Evolutionary conservation across 2,329 filamentous ascomycete genomes (phyloP).

Genomic region (Botrytis fabae): DNA sequence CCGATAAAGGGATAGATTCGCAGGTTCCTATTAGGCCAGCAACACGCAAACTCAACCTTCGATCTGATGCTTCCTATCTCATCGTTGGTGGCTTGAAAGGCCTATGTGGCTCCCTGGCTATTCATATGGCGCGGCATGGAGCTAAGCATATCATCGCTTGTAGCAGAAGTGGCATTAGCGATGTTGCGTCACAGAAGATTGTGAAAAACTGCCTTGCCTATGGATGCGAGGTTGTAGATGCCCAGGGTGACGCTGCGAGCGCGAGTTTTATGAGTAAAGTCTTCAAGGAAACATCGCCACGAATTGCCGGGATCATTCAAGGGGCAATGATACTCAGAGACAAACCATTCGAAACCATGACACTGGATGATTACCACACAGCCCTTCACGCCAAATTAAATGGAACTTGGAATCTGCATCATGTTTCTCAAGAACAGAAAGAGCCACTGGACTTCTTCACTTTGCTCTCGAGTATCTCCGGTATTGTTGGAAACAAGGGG

Average conservation of each 20-base stretch:
- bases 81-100: slow-evolving; percentile 34
- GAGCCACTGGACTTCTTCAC: slow-evolving; percentile 45
- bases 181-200: slow-evolving; percentile 1
- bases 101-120: slow-evolving; percentile 26
- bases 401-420: slow-evolving; percentile 34
- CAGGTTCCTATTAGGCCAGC: slow-evolving; percentile 19
- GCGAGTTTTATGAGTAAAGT: slow-evolving; percentile 16
- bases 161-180: slow-evolving; percentile 26
- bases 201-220: background rate
- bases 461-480: slow-evolving; percentile 43
- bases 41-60: slow-evolving; percentile 29
- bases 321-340: slow-evolving; percentile 40
- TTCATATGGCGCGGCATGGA: slow-evolving; percentile 21
- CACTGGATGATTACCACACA: slow-evolving; percentile 24
- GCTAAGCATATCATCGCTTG: slow-evolving; percentile 28
- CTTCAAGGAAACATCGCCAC: slow-evolving; percentile 19
- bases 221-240: background rate
- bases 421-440: slow-evolving; percentile 29
- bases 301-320: slow-evolving; percentile 38
- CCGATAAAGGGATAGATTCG: slow-evolving; percentile 16
- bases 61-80: slow-evolving; percentile 29
- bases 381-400: slow-evolving; percentile 25
- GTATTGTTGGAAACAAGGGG: slow-evolving; percentile 40
- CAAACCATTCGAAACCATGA: slow-evolving; percentile 26
- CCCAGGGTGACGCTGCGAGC: background rate